These are phyloP conservation scores for Trichosporon sp. DNA, from an alignment of 1,284 basidiomycete species.

Conservation along the genomic window DNA sequence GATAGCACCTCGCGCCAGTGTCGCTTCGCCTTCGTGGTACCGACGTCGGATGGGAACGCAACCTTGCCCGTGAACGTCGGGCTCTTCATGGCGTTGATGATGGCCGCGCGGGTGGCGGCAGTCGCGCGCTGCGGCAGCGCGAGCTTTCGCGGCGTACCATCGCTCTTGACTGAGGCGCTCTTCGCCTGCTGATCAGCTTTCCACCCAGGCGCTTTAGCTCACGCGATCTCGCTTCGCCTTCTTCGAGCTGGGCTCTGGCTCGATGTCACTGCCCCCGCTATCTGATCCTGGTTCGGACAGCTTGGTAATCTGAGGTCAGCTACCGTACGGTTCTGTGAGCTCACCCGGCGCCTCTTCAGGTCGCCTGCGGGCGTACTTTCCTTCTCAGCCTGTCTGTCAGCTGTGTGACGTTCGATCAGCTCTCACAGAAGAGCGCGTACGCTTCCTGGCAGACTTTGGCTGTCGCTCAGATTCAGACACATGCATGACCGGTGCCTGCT, in stretches of 20 bases:
- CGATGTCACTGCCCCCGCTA: neutral
- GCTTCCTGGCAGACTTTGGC: no score
- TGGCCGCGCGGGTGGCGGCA: constrained; percentile 16
- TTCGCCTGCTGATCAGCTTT: neutral
- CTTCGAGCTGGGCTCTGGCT: neutral
- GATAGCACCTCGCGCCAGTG: constrained; percentile 38
- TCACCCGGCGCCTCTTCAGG: neutral
- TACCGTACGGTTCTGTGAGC: neutral
- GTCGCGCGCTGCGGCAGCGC: constrained; percentile 28
- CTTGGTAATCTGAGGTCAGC: neutral
- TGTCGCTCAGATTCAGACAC: neutral
- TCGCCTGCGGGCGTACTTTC: no score
- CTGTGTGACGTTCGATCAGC: neutral
- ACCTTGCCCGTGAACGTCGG: constrained; percentile 19
- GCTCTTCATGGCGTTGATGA: constrained; percentile 21
- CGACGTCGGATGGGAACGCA: constrained; percentile 13
- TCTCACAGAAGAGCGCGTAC: no score
- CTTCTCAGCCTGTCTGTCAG: neutral
- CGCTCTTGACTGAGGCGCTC: neutral
- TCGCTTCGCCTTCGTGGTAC: constrained; percentile 20
- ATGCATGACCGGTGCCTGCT: neutral
- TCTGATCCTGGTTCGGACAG: neutral
- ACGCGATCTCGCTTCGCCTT: neutral
- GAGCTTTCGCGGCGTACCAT: constrained; percentile 4
- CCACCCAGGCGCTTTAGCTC: neutral